Evolutionary conservation across 768 basidiomycete genomes (phyloP).

Genomic region (Hericium rajendrae): DNA sequence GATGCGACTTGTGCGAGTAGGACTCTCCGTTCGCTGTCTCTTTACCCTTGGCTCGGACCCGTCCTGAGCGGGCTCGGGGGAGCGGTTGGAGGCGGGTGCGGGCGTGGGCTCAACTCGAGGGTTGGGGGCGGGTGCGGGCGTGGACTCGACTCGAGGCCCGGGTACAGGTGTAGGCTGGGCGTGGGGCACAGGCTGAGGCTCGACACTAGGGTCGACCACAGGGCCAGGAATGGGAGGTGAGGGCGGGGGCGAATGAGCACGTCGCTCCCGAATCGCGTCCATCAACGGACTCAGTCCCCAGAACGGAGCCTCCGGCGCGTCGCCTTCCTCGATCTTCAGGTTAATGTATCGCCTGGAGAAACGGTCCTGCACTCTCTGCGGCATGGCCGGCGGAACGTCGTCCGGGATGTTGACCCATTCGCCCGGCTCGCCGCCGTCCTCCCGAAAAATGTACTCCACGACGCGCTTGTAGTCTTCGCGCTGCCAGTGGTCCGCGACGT

Average conservation of each 20-base stretch:
- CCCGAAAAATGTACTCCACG: slow-evolving; percentile 14
- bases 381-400: not conserved
- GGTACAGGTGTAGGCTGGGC: no score
- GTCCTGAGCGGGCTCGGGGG: not conserved
- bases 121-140: no score
- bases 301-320: not conserved
- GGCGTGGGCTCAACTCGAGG: no score
- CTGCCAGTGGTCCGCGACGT: slow-evolving; percentile 17
- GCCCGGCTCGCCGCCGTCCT: slow-evolving; percentile 14
- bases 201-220: no score
- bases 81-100: not conserved
- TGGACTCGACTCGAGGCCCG: no score
- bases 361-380: not conserved
- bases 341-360: not conserved
- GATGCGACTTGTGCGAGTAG: not conserved
- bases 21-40: not conserved
- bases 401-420: not conserved
- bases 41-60: not conserved
- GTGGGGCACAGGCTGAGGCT: no score
- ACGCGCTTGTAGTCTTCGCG: slow-evolving; percentile 14
- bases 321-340: not conserved
- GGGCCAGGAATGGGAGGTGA: no score
- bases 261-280: no score
- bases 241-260: no score
- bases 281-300: not conserved